These are phyloP conservation scores for Ustilago sp. DNA, from an alignment of 1,284 basidiomycete species.

Conservation along the genomic window DNA sequence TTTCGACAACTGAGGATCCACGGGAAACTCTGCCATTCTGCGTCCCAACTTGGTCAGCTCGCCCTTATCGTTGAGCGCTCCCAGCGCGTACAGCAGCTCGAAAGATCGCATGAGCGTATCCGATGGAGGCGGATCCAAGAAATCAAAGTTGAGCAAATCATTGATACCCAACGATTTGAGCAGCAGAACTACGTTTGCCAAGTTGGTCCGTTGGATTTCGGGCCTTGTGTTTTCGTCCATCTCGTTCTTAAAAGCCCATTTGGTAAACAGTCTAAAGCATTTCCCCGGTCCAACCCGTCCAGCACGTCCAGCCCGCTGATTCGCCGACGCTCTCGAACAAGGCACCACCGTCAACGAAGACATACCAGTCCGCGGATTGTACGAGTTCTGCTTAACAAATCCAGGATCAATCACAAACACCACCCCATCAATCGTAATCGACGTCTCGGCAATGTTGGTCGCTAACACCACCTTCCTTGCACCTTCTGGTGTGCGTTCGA, in stretches of 20 bases:
- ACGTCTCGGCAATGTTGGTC: conserved; percentile 86
- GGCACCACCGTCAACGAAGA: conserved; percentile 66
- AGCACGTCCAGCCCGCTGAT: conserved; percentile 95
- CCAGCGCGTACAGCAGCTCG: conserved; percentile 92
- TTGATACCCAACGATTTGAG: conserved; percentile 77
- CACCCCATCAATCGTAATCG: conserved; percentile 69
- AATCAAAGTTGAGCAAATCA: conserved; percentile 76
- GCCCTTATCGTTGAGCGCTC: conserved; percentile 93
- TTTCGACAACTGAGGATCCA: conserved; percentile 97
- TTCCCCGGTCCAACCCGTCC: conserved; percentile 99
- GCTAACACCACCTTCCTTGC: conserved; percentile 93
- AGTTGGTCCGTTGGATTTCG: conserved; percentile 74
- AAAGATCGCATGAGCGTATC: conserved; percentile 97
- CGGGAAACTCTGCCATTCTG: conserved; percentile 98
- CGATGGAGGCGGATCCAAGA: conserved; percentile 80
- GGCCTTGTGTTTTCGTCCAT: conserved; percentile 76
- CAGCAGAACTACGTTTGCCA: conserved; percentile 74
- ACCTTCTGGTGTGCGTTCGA: conserved; percentile 96
- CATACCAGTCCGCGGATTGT: conserved; percentile 69
- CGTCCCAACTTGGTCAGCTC: conserved; percentile 95
- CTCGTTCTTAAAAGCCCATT: conserved; percentile 77
- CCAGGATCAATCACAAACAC: conserved; percentile 69
- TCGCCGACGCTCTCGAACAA: conserved; percentile 94
- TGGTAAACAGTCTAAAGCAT: conserved; percentile 84
- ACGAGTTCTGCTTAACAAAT: conserved; percentile 69